phyloP scores from a whole-genome alignment of 2,329 filamentous ascomycete species.

The Xylaria sp. region DNA sequence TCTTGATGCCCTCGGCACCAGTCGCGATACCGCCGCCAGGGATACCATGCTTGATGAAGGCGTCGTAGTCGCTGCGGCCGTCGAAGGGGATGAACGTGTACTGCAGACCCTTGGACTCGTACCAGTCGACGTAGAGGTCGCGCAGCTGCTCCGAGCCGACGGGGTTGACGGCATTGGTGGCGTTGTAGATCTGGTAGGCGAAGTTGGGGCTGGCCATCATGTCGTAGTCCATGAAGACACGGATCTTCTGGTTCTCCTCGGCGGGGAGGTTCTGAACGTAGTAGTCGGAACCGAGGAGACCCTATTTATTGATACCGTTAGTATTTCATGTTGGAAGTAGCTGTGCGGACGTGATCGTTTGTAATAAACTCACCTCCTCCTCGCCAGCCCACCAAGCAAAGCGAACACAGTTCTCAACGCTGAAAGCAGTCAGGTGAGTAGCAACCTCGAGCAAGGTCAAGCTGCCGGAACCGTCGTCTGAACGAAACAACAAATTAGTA shows the following conservation, averaged over 20 bases:
- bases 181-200: conserved; percentile 64
- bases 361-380: conserved; percentile 45
- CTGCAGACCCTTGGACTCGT: conserved; percentile 54
- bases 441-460: conserved; percentile 58
- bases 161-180: conserved; percentile 66
- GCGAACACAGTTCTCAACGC: conserved; percentile 59
- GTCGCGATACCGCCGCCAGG: conserved; percentile 65
- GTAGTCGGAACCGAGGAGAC: conserved; percentile 56
- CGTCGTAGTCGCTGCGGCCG: conserved; percentile 71
- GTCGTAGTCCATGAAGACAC: conserved; percentile 65
- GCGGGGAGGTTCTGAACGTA: conserved; percentile 51
- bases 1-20: conserved; percentile 56
- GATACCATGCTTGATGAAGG: conserved; percentile 31
- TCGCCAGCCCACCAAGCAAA: conserved; percentile 66
- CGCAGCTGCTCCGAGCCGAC: conserved; percentile 64
- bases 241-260: conserved; percentile 57
- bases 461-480: conserved; percentile 64
- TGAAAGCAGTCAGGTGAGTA: conserved; percentile 51
- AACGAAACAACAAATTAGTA: not conserved
- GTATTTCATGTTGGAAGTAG: not conserved
- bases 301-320: conserved; percentile 11
- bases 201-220: conserved; percentile 65
- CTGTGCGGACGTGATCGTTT: not conserved
- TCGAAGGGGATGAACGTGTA: conserved; percentile 71
- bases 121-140: conserved; percentile 64